phyloP scores from a whole-genome alignment of 768 basidiomycete genomes.

The Lactarius tabidus region DNA sequence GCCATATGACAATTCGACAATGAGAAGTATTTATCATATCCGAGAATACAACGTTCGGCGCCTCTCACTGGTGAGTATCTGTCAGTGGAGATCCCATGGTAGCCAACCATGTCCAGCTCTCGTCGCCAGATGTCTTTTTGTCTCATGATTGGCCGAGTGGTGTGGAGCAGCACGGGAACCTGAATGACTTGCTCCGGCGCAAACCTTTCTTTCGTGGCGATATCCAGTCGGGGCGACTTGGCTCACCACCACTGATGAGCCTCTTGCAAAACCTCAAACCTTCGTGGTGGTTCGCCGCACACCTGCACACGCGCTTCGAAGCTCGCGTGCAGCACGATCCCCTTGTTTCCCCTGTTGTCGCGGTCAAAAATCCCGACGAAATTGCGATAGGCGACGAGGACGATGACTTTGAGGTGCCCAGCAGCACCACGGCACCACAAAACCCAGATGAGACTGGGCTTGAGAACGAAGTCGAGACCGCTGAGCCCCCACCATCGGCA shows the following conservation, averaged over 20 bases:
- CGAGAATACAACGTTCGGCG: conserved; percentile 81
- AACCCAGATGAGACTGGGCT: conserved; percentile 54
- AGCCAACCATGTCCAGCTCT: conserved; percentile 38
- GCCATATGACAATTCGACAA: conserved; percentile 68
- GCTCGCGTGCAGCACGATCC: conserved; percentile 52
- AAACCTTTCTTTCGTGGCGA: conserved; percentile 79
- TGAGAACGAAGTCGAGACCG: conserved; percentile 43
- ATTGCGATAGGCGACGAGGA: conserved; percentile 45
- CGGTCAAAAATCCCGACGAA: conserved; percentile 45
- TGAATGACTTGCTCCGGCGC: conserved; percentile 55
- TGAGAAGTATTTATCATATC: conserved; percentile 87
- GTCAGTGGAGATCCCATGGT: not conserved
- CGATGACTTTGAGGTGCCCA: not conserved
- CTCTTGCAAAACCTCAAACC: conserved; percentile 48
- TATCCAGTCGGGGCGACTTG: conserved; percentile 62
- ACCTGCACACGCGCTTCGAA: conserved; percentile 84
- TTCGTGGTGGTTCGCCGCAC: conserved; percentile 89
- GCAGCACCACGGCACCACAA: not conserved
- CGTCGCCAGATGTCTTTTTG: conserved; percentile 43
- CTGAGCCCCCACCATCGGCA: conserved; percentile 35
- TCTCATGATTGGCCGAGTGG: conserved; percentile 21
- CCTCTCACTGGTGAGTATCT: conserved; percentile 58
- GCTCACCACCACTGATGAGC: conserved; percentile 74
- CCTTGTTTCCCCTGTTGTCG: not conserved
- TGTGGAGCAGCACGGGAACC: conserved; percentile 80